Base-by-base conservation (phyloP, 768 basidiomycete species). In the Leccinellum albellum region DNA sequence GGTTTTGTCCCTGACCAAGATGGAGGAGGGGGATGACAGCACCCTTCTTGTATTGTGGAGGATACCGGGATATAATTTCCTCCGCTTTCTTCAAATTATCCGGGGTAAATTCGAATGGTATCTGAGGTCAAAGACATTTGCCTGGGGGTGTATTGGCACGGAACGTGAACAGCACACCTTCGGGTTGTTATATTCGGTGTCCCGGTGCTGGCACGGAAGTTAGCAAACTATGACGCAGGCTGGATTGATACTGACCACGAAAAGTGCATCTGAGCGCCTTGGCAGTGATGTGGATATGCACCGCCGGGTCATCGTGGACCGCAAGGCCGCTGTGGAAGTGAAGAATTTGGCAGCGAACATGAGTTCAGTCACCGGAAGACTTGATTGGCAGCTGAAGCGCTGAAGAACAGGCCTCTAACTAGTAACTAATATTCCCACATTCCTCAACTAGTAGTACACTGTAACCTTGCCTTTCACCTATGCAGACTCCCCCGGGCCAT, bases 1-100 rank as follows among this genome's bases (percentile, higher is more conserved):
- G 92, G 78, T 98, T 98, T 74, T 99, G 97, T 63, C 94, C 84
- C 75, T 99, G 97, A 2, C 88, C 95, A 45, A 99, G 83, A 74
- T 98, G 95, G 56, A 99, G 86, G 31, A 99, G 81, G 48, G 97
- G 97, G 70, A 99, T 98, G 64, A 93, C 88, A 28, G 97, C 97
- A 17, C 94, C 96, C 74, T 99, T 99, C 83, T 94, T 97, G 82
- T 98, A 99, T 68, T 98, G 95, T 53, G 92, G 82, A 21, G 96
- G 96, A 78, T 99, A 99, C 64, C 86, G 87, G 42, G 90, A 80
- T 72, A 98, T 91, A 75, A 98, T 90, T 71, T 92, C 88, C 60
- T 94, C 66, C 0, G 94, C 94, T 33, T 83, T 82, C 78, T 91
- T 91, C 75, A 86, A 66, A 78, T 96, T 98, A 68, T 86, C 88